A percentile compares a stretch with the other conserved stretches of the same genome.
Conservation (phyloP, 129 eudicot species). For the Flaveria sonorensis region DNA sequence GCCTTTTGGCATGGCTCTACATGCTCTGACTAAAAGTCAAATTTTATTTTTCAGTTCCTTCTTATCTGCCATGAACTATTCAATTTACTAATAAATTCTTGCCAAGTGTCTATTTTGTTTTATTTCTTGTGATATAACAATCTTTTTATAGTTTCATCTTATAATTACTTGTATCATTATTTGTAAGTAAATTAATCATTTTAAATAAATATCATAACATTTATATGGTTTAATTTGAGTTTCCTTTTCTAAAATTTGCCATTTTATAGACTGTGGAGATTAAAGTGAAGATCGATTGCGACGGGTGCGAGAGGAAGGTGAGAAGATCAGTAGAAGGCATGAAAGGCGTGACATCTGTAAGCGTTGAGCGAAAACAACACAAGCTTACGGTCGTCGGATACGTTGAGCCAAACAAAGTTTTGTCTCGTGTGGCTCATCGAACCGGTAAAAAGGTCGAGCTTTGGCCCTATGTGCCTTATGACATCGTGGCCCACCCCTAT, state of each 20-base stretch:
- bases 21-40: constrained; percentile 21
- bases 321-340: constrained; percentile 79
- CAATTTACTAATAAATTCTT: constrained; percentile 19
- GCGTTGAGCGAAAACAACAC: constrained; percentile 66
- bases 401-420: constrained; percentile 77
- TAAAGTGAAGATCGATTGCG: constrained; percentile 83
- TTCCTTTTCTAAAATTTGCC: not conserved
- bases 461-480: constrained; percentile 95
- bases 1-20: constrained; percentile 13
- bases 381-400: constrained; percentile 82
- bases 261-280: constrained; percentile 79
- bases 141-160: not conserved
- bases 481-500: constrained; percentile 79
- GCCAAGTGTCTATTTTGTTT: constrained; percentile 1
- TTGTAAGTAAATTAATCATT: not conserved
- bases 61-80: constrained; percentile 29
- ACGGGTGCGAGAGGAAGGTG: constrained; percentile 88
- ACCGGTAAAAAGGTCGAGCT: constrained; percentile 93
- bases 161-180: not conserved
- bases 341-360: constrained; percentile 82
- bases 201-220: not conserved
- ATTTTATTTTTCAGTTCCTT: not conserved
- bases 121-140: not conserved
- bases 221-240: not conserved
- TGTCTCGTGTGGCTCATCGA: constrained; percentile 76